Base-by-base conservation (phyloP, 2,329 filamentous ascomycete species). In the Dactylellina leptospora region DNA sequence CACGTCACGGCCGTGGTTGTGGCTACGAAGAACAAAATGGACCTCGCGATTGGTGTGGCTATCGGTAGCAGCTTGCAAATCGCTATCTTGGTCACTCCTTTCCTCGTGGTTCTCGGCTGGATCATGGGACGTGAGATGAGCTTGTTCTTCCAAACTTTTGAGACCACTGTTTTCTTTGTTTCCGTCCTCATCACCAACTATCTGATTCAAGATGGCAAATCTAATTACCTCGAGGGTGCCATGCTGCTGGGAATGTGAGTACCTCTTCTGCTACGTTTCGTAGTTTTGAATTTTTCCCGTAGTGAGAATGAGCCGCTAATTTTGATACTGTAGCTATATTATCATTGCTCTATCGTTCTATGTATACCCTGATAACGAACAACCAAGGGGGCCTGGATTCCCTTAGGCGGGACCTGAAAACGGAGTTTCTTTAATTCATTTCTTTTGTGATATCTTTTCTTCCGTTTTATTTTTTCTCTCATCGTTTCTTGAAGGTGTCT, bases 1-100 rank as follows among this genome's bases (percentile, higher is more conserved):
- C 90, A 93, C 77, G 90, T 92, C 38, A 93, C 90, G 0, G 90
- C 90, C 16, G 88, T 92, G 16, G 88, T 92, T 27, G 90, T 93
- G 23, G 90, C 90, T 0, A 83, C 88, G 74, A 89, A 91, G 79
- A 86, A 93, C 81, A 93, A 89, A 78, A 85, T 85, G 83, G 83
- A 85, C 74, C 78, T 83, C 38, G 87, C 90, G 27, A 90, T 93
- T 82, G 89, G 89, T 42, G 90, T 93, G 54, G 90, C 90, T 25
- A 90, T 93, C 77, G 90, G 90, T 47, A 91, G 88, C 69, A 91
- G 88, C 79, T 88, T 93, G 78, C 90, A 93, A 80, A 93, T 93
- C 76, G 90, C 90, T 20, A 83, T 93, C 47, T 87, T 92, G 45
- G 90, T 93, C 50, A 93, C 90, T 0, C 90, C 90, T 0, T 89